phyloP scores from a whole-genome alignment of 2,329 filamentous ascomycete genomes.

The Phoma herbarum region DNA sequence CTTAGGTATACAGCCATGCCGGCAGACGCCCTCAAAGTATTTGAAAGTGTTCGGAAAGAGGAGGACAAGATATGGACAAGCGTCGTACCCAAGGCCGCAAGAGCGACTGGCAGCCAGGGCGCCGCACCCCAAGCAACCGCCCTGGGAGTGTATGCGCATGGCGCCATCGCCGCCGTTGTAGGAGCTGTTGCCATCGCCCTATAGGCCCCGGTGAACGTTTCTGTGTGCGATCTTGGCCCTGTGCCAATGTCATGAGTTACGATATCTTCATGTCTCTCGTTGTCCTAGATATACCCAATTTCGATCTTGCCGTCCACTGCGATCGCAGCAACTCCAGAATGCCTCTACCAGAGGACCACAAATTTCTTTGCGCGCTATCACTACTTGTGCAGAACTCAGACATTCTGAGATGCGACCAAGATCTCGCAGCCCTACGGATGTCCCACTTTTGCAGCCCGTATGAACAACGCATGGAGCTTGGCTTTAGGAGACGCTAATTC shows the following conservation, averaged over 20 bases:
- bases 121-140: slow-evolving; percentile 14
- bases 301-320: neutral
- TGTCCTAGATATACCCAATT: slow-evolving; percentile 14
- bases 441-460: neutral
- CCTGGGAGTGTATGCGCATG: slow-evolving; percentile 10
- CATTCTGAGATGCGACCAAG: neutral
- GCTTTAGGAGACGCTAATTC: neutral
- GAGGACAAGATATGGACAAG: slow-evolving; percentile 19
- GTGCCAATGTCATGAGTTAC: neutral
- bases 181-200: slow-evolving; percentile 10
- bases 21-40: slow-evolving; percentile 14
- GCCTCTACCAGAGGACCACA: neutral
- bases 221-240: neutral
- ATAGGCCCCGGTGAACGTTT: neutral
- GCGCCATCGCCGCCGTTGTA: slow-evolving; percentile 15
- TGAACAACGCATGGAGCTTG: no score
- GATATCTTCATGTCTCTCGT: slow-evolving; percentile 9
- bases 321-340: neutral
- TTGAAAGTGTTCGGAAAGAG: slow-evolving; percentile 16
- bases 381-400: neutral
- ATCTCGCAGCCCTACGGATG: neutral
- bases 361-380: no score
- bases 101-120: slow-evolving; percentile 13
- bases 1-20: slow-evolving; percentile 20
- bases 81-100: slow-evolving; percentile 16